These are phyloP conservation scores for Ophiobolus disseminans DNA, from an alignment of 2,329 filamentous ascomycete species.

Conservation along the genomic window DNA sequence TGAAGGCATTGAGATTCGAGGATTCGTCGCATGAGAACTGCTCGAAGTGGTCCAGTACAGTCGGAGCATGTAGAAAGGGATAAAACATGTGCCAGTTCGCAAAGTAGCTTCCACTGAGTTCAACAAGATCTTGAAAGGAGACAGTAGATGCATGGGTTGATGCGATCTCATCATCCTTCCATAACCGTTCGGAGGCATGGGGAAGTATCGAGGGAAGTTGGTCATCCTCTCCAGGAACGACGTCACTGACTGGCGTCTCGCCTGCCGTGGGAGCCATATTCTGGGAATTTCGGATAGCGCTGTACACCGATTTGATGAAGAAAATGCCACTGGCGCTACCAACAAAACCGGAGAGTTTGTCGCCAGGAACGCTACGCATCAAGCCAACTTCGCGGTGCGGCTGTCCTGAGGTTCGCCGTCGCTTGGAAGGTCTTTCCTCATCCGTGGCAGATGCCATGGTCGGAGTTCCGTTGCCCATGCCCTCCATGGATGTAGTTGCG, in stretches of 20 bases:
- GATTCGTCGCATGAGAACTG: conserved; percentile 46
- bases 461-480: conserved; percentile 1
- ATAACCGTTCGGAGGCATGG: conserved; percentile 26
- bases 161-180: conserved; percentile 43
- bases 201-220: conserved; percentile 48
- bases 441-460: neutral
- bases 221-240: conserved; percentile 66
- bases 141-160: conserved; percentile 18
- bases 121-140: conserved; percentile 59
- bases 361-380: conserved; percentile 59
- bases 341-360: conserved; percentile 61
- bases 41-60: conserved; percentile 58
- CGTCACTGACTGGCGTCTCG: conserved; percentile 42
- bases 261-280: conserved; percentile 16
- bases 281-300: conserved; percentile 51
- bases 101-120: conserved; percentile 63
- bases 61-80: conserved; percentile 63
- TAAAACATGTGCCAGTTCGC: conserved; percentile 65
- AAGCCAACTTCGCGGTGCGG: conserved; percentile 54
- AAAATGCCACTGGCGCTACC: conserved; percentile 67
- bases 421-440: conserved; percentile 17
- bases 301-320: conserved; percentile 64
- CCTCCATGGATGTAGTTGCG: conserved; percentile 13
- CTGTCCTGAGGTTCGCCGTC: conserved; percentile 19
- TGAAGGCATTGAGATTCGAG: conserved; percentile 22